Base-by-base conservation (phyloP, 2,329 filamentous ascomycete species). In the Exophiala phaeomuriformis region DNA sequence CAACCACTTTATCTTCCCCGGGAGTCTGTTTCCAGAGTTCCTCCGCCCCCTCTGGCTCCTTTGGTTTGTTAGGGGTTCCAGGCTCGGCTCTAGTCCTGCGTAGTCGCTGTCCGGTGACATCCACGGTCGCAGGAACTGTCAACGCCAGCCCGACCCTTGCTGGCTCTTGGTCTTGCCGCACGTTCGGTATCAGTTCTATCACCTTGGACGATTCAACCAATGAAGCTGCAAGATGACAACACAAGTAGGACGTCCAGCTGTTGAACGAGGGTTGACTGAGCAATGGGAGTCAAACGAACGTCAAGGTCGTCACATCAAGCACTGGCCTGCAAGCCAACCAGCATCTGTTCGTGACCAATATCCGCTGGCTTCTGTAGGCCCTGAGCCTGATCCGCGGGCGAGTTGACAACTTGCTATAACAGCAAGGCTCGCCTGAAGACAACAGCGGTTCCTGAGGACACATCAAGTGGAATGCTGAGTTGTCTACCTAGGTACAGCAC, bases 1-100 rank as follows among this genome's bases (percentile, higher is more conserved):
- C 46, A 42, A 52, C 52, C 33, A 2, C 33, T n/a, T 43, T 51
- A 35, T 46, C 30, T 56, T 56, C 53, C 53, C 53, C 53, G 53
- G 51, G 41, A 49, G 53, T 52, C 45, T 46, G 45, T 42, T 31
- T 42, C 42, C 32, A 46, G 10, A 48, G 40, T 28, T 4, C 27
- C 49, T 47, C 5, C 5, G 33, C 33, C 33, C 10, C 10, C 33
- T 10, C n/a, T 19, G 19, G 19, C 19, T 19, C 19, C 19, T 19
- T 19, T 19, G 19, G 19, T 2, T 19, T 19, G 19, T 19, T 19
- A 19, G 19, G 37, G 40, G 12, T 52, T 55, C 37, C 48, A 36
- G 29, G 19, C 30, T 47, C 40, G 37, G 41, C 49, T 36, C 35
- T 49, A 52, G 53, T 45, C 48, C 32, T 39, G 44, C 42, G 43